Evolutionary conservation across 805 yeast genomes (phyloP).

Genomic region (Zygosaccharomyces gambellarensis): DNA sequence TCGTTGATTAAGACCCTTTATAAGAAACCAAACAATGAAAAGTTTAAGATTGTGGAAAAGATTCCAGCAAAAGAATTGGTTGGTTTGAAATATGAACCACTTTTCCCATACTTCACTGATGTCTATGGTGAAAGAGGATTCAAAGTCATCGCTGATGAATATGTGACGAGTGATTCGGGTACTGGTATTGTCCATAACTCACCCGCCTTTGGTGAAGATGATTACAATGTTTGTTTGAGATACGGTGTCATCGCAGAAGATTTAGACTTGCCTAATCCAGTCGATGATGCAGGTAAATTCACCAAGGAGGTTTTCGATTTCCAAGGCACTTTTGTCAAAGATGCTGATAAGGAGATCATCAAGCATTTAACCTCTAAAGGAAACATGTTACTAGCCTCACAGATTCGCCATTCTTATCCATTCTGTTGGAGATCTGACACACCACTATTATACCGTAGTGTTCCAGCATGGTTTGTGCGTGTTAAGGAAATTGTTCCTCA

Average conservation of each 20-base stretch:
- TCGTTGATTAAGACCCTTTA: constrained; percentile 74
- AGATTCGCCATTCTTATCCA: constrained; percentile 93
- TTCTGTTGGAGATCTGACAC: constrained; percentile 99
- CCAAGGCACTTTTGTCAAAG: constrained; percentile 85
- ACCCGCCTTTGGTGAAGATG: constrained; percentile 99
- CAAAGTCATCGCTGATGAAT: constrained; percentile 74
- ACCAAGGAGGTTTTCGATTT: constrained; percentile 69
- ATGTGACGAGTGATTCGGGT: constrained; percentile 93
- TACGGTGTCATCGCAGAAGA: constrained; percentile 71
- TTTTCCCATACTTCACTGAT: constrained; percentile 76
- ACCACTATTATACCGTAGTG: constrained; percentile 91
- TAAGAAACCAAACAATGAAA: constrained; percentile 91
- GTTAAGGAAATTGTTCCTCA: constrained; percentile 82
- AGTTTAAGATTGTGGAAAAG: constrained; percentile 75
- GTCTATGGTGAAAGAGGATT: constrained; percentile 73
- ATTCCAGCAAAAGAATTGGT: constrained; percentile 74
- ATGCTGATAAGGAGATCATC: constrained; percentile 88
- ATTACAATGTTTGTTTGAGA: constrained; percentile 75
- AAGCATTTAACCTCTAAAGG: constrained; percentile 77
- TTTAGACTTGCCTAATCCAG: constrained; percentile 81
- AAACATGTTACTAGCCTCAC: constrained; percentile 66
- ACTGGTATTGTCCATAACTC: constrained; percentile 98
- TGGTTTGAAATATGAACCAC: constrained; percentile 77
- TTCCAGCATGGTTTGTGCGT: constrained; percentile 98
- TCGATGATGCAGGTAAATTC: constrained; percentile 88